Base-by-base conservation (phyloP, 305 asterid genomes). In the Fraxinus baroniana region DNA sequence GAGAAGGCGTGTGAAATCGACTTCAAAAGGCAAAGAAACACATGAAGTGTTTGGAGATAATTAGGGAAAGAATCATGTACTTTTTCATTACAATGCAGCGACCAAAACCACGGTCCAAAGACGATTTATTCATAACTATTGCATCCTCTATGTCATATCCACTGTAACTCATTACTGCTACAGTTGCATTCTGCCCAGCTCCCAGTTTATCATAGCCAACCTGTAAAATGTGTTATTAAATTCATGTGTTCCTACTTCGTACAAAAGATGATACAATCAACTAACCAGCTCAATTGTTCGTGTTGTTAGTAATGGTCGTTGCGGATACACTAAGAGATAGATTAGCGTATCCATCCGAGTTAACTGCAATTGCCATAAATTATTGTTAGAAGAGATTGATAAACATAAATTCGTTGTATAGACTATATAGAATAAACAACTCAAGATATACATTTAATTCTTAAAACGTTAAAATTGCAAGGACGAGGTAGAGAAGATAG, bases 101-200 rank as follows among this genome's bases (percentile, higher is more conserved):
- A 52, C 99, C 99, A 90, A 96, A 94, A 85, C 99, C 98, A 83
- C 97, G 98, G 89, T 96, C 99, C 89, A 96, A 89, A 71, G 99
- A 96, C 78, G 98, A 88, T 86, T 96, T 96, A 86, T 96, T 96
- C 99, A 96, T 96, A 80, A 96, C 99, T 64, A 96, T 96, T 44
- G 99, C 99, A 87, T 96, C 99, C 91, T 96, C 99, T 86, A 96
- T 96, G 88, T 94, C 99, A 74, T 96, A 96, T 78, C 99, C 99
- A 89, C 99, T 96, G 80, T 91, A 96, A 87, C 99, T 94, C 99
- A 96, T 96, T 68, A 96, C 99, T 4, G 99, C 99, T 77, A 96
- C 99, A 78, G 95, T 93, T 62, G 99, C 99, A 87, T 96, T 96
- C 88, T 96, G 98, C 33, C 99, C 99, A 49, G 99, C 99, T 78